Percentiles rank a stretch among this genome's conserved stretches.
Evolutionary conservation across 768 basidiomycete genomes (phyloP).

Genomic region (Crepidotus variabilis): DNA sequence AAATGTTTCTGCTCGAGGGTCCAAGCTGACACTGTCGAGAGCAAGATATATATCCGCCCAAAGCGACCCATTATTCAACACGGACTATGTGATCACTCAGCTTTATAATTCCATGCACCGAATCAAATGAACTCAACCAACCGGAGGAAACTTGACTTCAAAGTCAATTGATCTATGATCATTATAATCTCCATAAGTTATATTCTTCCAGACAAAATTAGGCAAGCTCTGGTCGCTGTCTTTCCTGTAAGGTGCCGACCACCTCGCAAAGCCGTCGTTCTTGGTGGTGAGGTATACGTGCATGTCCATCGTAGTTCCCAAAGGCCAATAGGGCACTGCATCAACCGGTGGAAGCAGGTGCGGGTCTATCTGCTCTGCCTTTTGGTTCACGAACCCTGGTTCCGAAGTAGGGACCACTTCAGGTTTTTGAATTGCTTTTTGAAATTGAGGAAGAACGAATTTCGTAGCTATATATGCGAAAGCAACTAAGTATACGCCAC

Average conservation of each 20-base stretch:
- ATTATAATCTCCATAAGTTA: conserved; percentile 75
- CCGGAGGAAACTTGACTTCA: conserved; percentile 65
- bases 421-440: conserved; percentile 20
- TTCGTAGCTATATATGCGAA: conserved; percentile 34
- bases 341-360: conserved; percentile 51
- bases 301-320: conserved; percentile 62
- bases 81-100: conserved; percentile 41
- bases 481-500: background rate
- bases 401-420: conserved; percentile 7
- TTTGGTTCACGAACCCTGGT: conserved; percentile 2
- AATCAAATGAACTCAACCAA: conserved; percentile 26
- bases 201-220: conserved; percentile 71
- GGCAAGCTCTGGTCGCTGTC: conserved; percentile 53
- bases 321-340: conserved; percentile 54
- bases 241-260: conserved; percentile 46
- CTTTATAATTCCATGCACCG: background rate
- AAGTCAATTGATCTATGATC: conserved; percentile 54
- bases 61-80: conserved; percentile 73
- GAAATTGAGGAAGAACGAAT: conserved; percentile 30
- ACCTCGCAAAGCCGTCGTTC: conserved; percentile 56
- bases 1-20: conserved; percentile 55
- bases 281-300: conserved; percentile 68
- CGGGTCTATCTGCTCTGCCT: conserved; percentile 37
- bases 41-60: conserved; percentile 83
- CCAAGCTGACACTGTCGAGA: conserved; percentile 59